These are phyloP conservation scores for Rostrohypoxylon terebratum DNA, from an alignment of 495 filamentous ascomycete species.

Conservation along the genomic window DNA sequence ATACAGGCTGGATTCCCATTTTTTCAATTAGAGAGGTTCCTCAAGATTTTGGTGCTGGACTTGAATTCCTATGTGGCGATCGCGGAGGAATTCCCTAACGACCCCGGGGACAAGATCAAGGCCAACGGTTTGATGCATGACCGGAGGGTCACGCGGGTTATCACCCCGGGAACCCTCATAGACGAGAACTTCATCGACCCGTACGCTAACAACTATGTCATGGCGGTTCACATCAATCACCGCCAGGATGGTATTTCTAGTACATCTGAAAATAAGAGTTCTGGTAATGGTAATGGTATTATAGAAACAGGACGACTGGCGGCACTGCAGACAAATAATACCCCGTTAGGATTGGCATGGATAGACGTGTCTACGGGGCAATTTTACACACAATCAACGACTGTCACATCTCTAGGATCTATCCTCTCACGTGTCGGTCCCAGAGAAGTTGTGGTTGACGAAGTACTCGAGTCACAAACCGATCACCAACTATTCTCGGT, in stretches of 20 bases:
- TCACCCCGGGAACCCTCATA: conserved; percentile 95
- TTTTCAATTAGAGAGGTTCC: conserved; percentile 88
- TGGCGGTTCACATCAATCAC: conserved; percentile 71
- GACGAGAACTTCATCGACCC: conserved; percentile 98
- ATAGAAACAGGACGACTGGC: conserved; percentile 21
- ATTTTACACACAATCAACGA: conserved; percentile 88
- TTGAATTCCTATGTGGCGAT: conserved; percentile 90
- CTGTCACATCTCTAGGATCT: conserved; percentile 76
- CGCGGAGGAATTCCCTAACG: conserved; percentile 87
- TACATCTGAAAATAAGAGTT: conserved; percentile 10
- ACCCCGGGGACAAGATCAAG: conserved; percentile 71
- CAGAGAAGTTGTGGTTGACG: conserved; percentile 84
- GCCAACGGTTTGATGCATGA: conserved; percentile 83
- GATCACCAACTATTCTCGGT: conserved; percentile 58
- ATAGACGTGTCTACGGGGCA: conserved; percentile 93
- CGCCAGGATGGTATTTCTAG: conserved; percentile 28
- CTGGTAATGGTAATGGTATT: conserved; percentile 17
- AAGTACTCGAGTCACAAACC: conserved; percentile 63
- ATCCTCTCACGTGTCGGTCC: conserved; percentile 85
- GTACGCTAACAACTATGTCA: conserved; percentile 89
- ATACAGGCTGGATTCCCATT: conserved; percentile 88
- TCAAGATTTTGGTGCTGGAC: conserved; percentile 93
- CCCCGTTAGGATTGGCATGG: conserved; percentile 85
- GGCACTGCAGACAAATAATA: conserved; percentile 37
- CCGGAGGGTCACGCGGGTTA: conserved; percentile 82